phyloP scores from a whole-genome alignment of 148 eudicot species.

The Diospyros lotus region DNA sequence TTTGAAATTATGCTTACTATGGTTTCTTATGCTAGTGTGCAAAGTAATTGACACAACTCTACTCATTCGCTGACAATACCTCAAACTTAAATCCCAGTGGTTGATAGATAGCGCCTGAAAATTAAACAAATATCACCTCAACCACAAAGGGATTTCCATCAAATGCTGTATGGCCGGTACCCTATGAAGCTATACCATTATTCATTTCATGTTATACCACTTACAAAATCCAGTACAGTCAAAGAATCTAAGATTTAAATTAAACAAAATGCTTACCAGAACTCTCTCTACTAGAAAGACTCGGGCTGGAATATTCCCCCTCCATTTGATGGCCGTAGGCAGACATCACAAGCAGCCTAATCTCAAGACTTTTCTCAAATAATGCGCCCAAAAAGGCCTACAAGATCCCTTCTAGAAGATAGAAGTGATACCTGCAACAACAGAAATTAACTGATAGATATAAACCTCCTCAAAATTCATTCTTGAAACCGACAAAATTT shows the following conservation, averaged over 20 bases:
- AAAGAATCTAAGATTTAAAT: neutral
- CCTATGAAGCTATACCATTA: neutral
- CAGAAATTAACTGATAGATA: neutral
- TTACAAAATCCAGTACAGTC: neutral
- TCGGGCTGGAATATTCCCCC: slow-evolving; percentile 24
- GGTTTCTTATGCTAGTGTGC: neutral
- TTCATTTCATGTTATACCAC: neutral
- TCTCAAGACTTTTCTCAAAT: no score
- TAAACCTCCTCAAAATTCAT: neutral
- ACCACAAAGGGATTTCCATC: neutral
- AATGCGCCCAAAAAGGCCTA: neutral
- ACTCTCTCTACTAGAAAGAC: slow-evolving; percentile 30
- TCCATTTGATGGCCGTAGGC: slow-evolving; percentile 23
- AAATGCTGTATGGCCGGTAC: neutral
- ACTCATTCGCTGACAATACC: neutral
- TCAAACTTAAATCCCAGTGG: neutral
- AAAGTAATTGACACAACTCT: slow-evolving; percentile 2
- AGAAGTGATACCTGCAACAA: slow-evolving; percentile 8
- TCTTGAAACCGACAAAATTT: neutral
- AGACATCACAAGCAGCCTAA: neutral
- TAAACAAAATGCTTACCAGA: slow-evolving; percentile 26
- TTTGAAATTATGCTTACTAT: neutral
- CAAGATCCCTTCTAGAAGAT: slow-evolving; percentile 5
- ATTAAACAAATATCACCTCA: neutral
- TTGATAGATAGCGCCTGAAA: neutral